Conservation (phyloP, 495 filamentous ascomycete species). For the Chaetomium tenue region DNA sequence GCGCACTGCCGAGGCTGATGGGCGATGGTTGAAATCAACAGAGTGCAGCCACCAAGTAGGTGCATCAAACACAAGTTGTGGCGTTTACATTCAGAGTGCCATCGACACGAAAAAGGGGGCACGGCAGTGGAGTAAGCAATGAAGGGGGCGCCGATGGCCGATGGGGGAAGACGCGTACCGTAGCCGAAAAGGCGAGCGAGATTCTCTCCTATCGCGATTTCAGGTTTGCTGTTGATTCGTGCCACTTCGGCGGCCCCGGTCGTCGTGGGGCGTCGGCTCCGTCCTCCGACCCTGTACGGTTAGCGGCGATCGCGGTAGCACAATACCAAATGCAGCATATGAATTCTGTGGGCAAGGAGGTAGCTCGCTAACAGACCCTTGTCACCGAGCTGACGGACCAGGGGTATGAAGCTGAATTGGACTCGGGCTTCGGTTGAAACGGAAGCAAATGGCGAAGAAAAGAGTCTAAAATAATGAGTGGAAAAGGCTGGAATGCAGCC, state of each 20-base stretch:
- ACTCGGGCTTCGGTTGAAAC: background rate
- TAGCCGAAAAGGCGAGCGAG: slow-evolving; percentile 23
- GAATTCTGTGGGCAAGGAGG: background rate
- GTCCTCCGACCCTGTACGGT: slow-evolving; percentile 23
- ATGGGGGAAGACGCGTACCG: slow-evolving; percentile 34
- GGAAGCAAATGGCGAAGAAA: background rate
- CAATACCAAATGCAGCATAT: slow-evolving; percentile 16
- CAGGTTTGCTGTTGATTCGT: slow-evolving; percentile 14
- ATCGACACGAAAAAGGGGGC: slow-evolving; percentile 16
- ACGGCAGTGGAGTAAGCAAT: slow-evolving; percentile 20
- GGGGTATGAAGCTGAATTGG: background rate
- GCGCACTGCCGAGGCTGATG: background rate
- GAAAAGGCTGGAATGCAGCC: background rate
- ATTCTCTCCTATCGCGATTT: slow-evolving; percentile 21
- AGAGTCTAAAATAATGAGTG: background rate
- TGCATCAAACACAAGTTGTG: slow-evolving; percentile 1
- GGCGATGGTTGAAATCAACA: background rate
- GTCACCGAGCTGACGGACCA: background rate
- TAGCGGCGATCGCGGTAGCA: slow-evolving; percentile 32
- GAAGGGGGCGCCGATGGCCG: slow-evolving; percentile 1
- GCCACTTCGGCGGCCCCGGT: slow-evolving; percentile 16
- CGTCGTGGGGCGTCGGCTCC: slow-evolving; percentile 22
- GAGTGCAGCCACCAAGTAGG: background rate
- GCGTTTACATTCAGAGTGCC: slow-evolving; percentile 6
- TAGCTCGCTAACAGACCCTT: slow-evolving; percentile 24